A percentile compares a stretch with the other conserved stretches of the same genome.
These are phyloP conservation scores for Allantophomopsis lycopodina DNA, from an alignment of 2,329 filamentous ascomycete genomes.

Conservation along the genomic window DNA sequence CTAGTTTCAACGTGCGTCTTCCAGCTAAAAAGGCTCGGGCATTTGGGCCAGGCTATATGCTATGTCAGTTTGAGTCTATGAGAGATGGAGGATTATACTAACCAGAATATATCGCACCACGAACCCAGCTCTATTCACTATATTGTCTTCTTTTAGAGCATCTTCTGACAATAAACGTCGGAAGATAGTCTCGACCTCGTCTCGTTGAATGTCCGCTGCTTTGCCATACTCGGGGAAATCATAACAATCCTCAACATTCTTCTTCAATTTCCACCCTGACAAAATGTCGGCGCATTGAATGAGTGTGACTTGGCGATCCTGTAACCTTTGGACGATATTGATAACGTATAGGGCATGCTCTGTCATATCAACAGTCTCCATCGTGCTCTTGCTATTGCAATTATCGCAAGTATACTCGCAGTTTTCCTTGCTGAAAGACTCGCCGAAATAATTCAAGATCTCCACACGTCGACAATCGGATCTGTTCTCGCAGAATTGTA, in stretches of 20 bases:
- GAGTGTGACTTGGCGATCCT: constrained; percentile 51
- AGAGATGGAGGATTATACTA: no score
- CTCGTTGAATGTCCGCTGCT: constrained; percentile 55
- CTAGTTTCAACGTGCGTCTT: constrained; percentile 14
- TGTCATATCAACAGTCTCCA: constrained; percentile 66
- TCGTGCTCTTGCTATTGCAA: constrained; percentile 59
- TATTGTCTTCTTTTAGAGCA: constrained; percentile 58
- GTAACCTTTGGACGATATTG: constrained; percentile 45
- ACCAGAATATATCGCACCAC: constrained; percentile 53
- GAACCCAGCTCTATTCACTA: constrained; percentile 48
- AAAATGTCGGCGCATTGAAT: constrained; percentile 77
- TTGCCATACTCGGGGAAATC: constrained; percentile 39
- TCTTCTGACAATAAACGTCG: constrained; percentile 61
- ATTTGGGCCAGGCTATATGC: constrained; percentile 15
- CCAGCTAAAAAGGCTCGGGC: constrained; percentile 12
- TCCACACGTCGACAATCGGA: constrained; percentile 78
- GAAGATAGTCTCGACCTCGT: constrained; percentile 76
- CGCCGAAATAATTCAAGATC: constrained; percentile 88
- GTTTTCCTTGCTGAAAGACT: constrained; percentile 57
- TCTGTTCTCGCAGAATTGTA: constrained; percentile 80
- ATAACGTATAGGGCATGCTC: constrained; percentile 60
- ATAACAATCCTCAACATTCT: constrained; percentile 31
- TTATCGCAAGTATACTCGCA: constrained; percentile 80
- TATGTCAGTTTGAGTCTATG: no score
- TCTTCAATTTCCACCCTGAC: constrained; percentile 49